A percentile compares a stretch with the other conserved stretches of the same genome.
Evolutionary conservation across 768 basidiomycete genomes (phyloP).

Genomic region (Clitopilus hobsonii): DNA sequence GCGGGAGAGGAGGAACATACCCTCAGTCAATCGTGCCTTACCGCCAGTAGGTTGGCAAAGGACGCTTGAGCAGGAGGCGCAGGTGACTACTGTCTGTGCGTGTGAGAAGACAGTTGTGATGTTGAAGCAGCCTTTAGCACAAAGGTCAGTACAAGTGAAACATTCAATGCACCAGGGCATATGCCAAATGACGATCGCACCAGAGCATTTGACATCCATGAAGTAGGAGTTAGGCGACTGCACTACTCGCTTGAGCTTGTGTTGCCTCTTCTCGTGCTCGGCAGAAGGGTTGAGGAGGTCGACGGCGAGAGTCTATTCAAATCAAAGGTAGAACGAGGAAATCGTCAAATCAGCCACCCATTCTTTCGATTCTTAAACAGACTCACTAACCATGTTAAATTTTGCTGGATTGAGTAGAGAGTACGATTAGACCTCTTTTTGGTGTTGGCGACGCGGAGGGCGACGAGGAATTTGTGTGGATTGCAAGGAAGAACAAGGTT

Average conservation of each 20-base stretch:
- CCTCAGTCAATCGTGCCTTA: conserved; percentile 96
- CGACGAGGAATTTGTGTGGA: conserved; percentile 35
- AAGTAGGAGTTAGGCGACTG: conserved; percentile 99
- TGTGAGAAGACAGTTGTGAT: conserved; percentile 99
- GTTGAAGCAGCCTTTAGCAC: conserved; percentile 76
- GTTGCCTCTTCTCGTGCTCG: conserved; percentile 81
- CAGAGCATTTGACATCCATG: conserved; percentile 99
- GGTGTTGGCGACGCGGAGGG: conserved; percentile 21
- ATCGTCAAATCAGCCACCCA: not conserved
- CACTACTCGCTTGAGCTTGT: conserved; percentile 99
- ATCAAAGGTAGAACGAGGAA: not conserved
- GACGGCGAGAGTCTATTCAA: conserved; percentile 81
- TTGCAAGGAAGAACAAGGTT: conserved; percentile 33
- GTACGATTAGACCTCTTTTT: conserved; percentile 23
- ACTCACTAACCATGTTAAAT: conserved; percentile 25
- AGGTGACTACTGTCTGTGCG: conserved; percentile 95
- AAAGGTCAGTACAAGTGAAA: conserved; percentile 5
- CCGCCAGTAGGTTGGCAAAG: conserved; percentile 99
- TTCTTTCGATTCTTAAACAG: not conserved
- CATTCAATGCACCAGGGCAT: not conserved
- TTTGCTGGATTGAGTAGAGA: conserved; percentile 17
- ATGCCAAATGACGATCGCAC: conserved; percentile 42
- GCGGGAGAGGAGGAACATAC: conserved; percentile 40
- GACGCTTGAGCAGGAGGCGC: conserved; percentile 87
- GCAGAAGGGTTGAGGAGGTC: conserved; percentile 96